Conservation (phyloP, 768 basidiomycete genomes). For the Panellus pusillus region DNA sequence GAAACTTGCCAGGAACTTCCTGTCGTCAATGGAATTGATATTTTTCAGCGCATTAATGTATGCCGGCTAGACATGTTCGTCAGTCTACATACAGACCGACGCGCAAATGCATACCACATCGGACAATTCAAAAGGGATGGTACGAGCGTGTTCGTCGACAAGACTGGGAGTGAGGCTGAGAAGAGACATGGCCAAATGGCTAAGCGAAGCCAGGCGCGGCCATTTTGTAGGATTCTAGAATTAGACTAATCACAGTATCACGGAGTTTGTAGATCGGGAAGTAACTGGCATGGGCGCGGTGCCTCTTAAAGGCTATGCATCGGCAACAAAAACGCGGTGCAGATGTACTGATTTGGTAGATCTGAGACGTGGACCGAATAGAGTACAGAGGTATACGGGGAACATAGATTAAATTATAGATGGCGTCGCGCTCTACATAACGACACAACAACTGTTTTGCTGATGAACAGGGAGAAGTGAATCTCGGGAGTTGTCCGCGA, state of each 20-base stretch:
- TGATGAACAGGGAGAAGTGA: slow-evolving; percentile 28
- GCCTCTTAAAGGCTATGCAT: slow-evolving; percentile 1
- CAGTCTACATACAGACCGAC: background rate
- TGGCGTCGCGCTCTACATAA: slow-evolving; percentile 54
- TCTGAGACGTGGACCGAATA: background rate
- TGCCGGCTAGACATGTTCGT: slow-evolving; percentile 39
- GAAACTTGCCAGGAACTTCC: slow-evolving; percentile 52
- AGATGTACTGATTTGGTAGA: no score
- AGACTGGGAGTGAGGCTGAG: slow-evolving; percentile 1
- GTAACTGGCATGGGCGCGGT: background rate
- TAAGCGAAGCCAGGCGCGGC: background rate
- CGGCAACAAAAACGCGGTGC: no score
- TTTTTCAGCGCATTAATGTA: slow-evolving; percentile 49
- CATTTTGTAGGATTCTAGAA: slow-evolving; percentile 1
- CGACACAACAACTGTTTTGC: slow-evolving; percentile 95
- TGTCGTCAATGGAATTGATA: slow-evolving; percentile 51
- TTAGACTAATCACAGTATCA: slow-evolving; percentile 13
- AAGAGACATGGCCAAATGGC: slow-evolving; percentile 8
- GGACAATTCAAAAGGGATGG: slow-evolving; percentile 1
- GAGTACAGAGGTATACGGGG: slow-evolving; percentile 14
- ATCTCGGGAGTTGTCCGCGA: background rate
- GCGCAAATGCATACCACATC: slow-evolving; percentile 3
- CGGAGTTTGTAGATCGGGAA: slow-evolving; percentile 3
- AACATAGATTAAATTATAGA: slow-evolving; percentile 14
- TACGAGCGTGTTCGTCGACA: background rate